phyloP scores from a whole-genome alignment of 1,284 basidiomycete genomes.

The Melampsora americana region DNA sequence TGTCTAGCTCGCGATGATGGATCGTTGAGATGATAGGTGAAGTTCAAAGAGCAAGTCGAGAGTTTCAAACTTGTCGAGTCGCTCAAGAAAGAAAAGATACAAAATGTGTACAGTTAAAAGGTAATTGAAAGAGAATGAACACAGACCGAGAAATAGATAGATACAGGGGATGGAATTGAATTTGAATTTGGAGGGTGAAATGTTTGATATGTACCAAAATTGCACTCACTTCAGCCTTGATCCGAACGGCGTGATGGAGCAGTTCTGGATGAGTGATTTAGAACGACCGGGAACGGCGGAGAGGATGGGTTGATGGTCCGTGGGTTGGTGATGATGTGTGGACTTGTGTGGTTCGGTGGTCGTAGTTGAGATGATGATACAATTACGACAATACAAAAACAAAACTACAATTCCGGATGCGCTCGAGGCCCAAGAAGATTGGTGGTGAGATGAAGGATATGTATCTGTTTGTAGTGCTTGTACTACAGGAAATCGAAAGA shows the following conservation, averaged over 20 bases:
- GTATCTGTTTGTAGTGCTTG: not conserved
- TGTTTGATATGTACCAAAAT: constrained; percentile 4
- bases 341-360: constrained; percentile 8
- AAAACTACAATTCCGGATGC: not conserved
- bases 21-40: no score
- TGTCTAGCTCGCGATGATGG: no score
- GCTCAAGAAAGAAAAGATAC: not conserved
- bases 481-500: not conserved
- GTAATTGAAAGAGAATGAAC: not conserved
- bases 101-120: not conserved
- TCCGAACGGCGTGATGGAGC: no score
- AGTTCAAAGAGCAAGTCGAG: not conserved
- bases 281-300: not conserved
- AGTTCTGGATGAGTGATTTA: not conserved
- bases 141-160: not conserved
- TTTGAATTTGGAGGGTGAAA: not conserved
- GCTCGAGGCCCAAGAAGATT: constrained; percentile 3
- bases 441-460: not conserved
- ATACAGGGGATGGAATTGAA: not conserved
- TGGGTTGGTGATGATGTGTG: constrained; percentile 1
- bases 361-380: not conserved
- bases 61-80: not conserved
- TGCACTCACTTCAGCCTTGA: constrained; percentile 4
- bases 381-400: not conserved
- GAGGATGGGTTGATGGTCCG: not conserved